These are phyloP conservation scores for Trypanosoma lewisi DNA, from an alignment of 208 protist species.

Conservation along the genomic window DNA sequence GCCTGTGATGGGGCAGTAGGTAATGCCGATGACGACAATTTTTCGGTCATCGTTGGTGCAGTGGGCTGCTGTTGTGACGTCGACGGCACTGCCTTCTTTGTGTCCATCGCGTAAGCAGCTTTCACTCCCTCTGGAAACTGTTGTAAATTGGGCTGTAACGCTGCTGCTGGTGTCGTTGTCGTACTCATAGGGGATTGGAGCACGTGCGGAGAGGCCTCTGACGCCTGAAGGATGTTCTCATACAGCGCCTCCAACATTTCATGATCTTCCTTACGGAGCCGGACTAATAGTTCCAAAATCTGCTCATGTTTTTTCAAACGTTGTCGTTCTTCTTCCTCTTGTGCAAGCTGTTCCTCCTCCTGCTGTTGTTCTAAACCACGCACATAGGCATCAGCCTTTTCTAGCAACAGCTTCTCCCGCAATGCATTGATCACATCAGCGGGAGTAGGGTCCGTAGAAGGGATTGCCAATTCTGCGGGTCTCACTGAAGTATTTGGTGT, in stretches of 20 bases:
- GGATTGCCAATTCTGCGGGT: neutral
- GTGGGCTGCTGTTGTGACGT: neutral
- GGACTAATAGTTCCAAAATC: slow-evolving; percentile 16
- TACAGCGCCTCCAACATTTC: slow-evolving; percentile 29
- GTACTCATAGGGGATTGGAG: neutral
- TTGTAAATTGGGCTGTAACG: neutral
- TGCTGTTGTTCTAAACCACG: slow-evolving; percentile 17
- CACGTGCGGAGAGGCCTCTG: neutral
- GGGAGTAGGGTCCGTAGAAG: slow-evolving; percentile 8
- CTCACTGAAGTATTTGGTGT: neutral
- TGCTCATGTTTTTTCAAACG: slow-evolving; percentile 4
- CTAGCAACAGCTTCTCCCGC: slow-evolving; percentile 25
- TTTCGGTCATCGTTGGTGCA: too few species aligned
- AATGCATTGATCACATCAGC: slow-evolving; percentile 28
- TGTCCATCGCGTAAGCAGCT: slow-evolving; percentile 13
- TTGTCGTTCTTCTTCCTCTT: neutral
- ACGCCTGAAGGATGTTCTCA: slow-evolving; percentile 9
- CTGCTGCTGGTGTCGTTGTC: neutral
- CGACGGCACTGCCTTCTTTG: neutral
- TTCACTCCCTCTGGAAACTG: slow-evolving; percentile 19
- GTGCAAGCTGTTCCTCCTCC: neutral
- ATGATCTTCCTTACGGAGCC: slow-evolving; percentile 22
- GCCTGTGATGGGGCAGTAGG: too few species aligned
- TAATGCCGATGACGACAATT: too few species aligned
- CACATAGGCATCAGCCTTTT: slow-evolving; percentile 27